A percentile compares a stretch with the other conserved stretches of the same genome.
Conservation (phyloP, 495 filamentous ascomycete genomes). For the Tetracladium setigerum region DNA sequence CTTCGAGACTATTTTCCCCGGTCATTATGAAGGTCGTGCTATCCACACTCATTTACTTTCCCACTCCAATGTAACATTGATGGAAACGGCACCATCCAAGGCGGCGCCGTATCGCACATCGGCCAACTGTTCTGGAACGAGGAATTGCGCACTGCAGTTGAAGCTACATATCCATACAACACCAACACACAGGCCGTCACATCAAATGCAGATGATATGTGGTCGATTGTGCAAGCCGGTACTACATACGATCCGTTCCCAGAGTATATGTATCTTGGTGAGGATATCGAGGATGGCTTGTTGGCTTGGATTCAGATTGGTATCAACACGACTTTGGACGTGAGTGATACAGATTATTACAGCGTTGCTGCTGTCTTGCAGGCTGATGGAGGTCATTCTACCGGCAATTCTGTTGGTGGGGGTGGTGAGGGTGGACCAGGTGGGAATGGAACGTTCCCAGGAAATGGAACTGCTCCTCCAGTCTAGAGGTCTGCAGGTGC, state of each 20-base stretch:
- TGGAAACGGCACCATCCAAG: constrained; percentile 41
- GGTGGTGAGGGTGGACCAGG: neutral
- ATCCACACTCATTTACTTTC: constrained; percentile 48
- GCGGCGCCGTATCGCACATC: constrained; percentile 44
- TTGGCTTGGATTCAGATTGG: constrained; percentile 53
- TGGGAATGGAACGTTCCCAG: neutral
- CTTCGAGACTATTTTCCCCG: constrained; percentile 52
- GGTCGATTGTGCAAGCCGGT: constrained; percentile 36
- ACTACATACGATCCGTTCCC: constrained; percentile 47
- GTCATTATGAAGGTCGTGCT: constrained; percentile 50
- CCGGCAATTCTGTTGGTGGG: neutral
- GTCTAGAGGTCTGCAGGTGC: no score
- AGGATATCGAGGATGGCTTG: constrained; percentile 43
- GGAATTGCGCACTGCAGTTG: constrained; percentile 37
- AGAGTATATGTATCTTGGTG: constrained; percentile 47
- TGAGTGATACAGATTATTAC: constrained; percentile 33
- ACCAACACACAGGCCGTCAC: constrained; percentile 45
- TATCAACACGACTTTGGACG: constrained; percentile 42
- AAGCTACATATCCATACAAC: constrained; percentile 43
- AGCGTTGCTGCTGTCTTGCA: constrained; percentile 8
- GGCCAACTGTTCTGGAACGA: constrained; percentile 60
- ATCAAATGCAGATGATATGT: constrained; percentile 47
- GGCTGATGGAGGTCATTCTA: constrained; percentile 12
- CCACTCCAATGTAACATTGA: constrained; percentile 34
- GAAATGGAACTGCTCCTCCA: constrained; percentile 1